A percentile compares a stretch with the other conserved stretches of the same genome.
Evolutionary conservation across 2,329 filamentous ascomycete genomes (phyloP).

Genomic region (Lasiodiplodia sp.): DNA sequence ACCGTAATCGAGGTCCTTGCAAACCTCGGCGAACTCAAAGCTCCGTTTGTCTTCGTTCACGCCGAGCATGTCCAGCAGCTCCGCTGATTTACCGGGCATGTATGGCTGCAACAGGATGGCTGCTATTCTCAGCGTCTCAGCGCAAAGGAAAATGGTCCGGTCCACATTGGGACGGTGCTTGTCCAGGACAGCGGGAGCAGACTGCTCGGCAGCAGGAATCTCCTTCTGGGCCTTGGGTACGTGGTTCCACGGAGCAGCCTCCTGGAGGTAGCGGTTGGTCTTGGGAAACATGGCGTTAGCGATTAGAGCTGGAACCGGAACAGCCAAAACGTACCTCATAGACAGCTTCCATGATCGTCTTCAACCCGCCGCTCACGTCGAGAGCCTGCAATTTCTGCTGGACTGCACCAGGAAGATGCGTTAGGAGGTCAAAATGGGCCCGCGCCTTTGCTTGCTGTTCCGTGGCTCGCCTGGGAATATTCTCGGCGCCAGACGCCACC

Average conservation of each 20-base stretch:
- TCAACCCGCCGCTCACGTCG: slow-evolving; percentile 71
- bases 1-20: slow-evolving; percentile 76
- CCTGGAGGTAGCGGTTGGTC: slow-evolving; percentile 73
- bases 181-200: background rate
- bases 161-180: slow-evolving; percentile 52
- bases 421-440: slow-evolving; percentile 33
- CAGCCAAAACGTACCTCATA: slow-evolving; percentile 39
- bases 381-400: slow-evolving; percentile 67
- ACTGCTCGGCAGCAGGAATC: background rate
- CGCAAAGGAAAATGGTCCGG: slow-evolving; percentile 71
- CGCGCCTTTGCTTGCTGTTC: slow-evolving; percentile 40
- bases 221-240: slow-evolving; percentile 35
- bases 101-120: slow-evolving; percentile 90
- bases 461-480: slow-evolving; percentile 29
- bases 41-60: slow-evolving; percentile 70
- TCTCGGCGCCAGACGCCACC: slow-evolving; percentile 51
- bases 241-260: slow-evolving; percentile 72
- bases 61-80: slow-evolving; percentile 79
- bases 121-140: slow-evolving; percentile 78
- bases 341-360: slow-evolving; percentile 68
- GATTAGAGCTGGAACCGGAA: background rate
- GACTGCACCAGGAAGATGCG: slow-evolving; percentile 52
- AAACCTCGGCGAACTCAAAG: slow-evolving; percentile 67
- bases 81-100: slow-evolving; percentile 79
- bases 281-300: slow-evolving; percentile 40